Conservation (phyloP, 306 rosid species). For the Inga laurina region DNA sequence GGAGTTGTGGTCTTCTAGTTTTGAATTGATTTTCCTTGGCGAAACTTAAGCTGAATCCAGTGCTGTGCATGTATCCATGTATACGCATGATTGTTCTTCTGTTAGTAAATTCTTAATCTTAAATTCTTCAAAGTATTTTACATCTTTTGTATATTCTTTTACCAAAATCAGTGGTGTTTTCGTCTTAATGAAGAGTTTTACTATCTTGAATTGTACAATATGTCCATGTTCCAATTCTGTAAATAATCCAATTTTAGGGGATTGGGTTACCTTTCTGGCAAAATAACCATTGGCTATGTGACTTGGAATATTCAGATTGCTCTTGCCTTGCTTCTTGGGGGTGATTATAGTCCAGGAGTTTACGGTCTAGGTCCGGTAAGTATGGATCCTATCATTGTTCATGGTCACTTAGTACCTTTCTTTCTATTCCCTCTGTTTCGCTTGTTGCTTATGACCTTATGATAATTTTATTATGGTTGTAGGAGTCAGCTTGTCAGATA, state of each 20-base stretch:
- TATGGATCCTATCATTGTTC: slow-evolving; percentile 24
- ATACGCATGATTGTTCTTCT: neutral
- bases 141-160: neutral
- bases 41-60: slow-evolving; percentile 20
- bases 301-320: slow-evolving; percentile 62
- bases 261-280: slow-evolving; percentile 18
- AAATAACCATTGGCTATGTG: slow-evolving; percentile 33
- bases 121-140: neutral
- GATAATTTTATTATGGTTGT: slow-evolving; percentile 25
- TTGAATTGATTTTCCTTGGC: slow-evolving; percentile 18
- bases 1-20: slow-evolving; percentile 8
- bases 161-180: slow-evolving; percentile 7
- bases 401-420: slow-evolving; percentile 3
- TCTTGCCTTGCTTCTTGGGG: slow-evolving; percentile 77
- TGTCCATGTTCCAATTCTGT: slow-evolving; percentile 1
- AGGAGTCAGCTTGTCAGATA: slow-evolving; percentile 80
- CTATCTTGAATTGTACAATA: neutral
- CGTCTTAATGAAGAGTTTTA: neutral
- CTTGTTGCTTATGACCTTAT: slow-evolving; percentile 28
- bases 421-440: slow-evolving; percentile 7
- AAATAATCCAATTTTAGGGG: slow-evolving; percentile 11
- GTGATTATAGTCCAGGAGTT: slow-evolving; percentile 78
- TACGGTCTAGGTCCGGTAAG: slow-evolving; percentile 77
- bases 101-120: neutral
- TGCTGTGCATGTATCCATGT: slow-evolving; percentile 18